phyloP scores from a whole-genome alignment of 2,329 filamentous ascomycete genomes.

The Chrysosporium keratinophilum region DNA sequence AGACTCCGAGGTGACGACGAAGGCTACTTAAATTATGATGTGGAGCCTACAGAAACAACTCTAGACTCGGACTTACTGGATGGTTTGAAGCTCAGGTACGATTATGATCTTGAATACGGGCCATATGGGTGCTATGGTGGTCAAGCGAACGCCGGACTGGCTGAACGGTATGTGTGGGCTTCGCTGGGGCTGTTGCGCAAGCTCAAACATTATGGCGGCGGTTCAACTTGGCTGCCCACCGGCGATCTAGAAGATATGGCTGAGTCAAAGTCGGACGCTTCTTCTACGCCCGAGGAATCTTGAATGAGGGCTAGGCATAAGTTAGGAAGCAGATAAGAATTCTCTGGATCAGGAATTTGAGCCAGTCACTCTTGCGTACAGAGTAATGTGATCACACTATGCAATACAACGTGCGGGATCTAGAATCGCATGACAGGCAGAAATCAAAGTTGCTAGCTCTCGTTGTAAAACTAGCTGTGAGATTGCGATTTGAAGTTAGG shows the following conservation, averaged over 20 bases:
- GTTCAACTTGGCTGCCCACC: background rate
- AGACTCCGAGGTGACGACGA: background rate
- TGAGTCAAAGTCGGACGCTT: background rate
- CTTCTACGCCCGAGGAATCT: too few relatives aligned
- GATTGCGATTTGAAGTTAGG: too few relatives aligned
- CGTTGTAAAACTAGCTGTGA: too few relatives aligned
- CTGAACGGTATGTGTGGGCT: background rate
- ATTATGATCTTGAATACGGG: background rate
- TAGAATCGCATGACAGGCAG: too few relatives aligned
- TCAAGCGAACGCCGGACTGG: background rate
- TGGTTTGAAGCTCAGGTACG: background rate
- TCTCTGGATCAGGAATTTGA: too few relatives aligned
- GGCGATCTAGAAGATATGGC: background rate
- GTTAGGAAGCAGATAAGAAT: too few relatives aligned
- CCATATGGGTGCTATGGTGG: background rate
- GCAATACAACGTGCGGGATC: too few relatives aligned
- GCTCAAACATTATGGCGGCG: background rate
- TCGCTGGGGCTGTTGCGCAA: background rate
- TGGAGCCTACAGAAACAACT: background rate
- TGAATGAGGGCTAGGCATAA: too few relatives aligned
- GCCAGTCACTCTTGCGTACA: too few relatives aligned
- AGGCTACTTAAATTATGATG: background rate
- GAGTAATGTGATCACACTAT: too few relatives aligned
- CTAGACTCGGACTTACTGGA: background rate
- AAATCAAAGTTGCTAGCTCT: too few relatives aligned